Conservation (phyloP, 2,329 filamentous ascomycete genomes). For the Colletotrichum eleusines region DNA sequence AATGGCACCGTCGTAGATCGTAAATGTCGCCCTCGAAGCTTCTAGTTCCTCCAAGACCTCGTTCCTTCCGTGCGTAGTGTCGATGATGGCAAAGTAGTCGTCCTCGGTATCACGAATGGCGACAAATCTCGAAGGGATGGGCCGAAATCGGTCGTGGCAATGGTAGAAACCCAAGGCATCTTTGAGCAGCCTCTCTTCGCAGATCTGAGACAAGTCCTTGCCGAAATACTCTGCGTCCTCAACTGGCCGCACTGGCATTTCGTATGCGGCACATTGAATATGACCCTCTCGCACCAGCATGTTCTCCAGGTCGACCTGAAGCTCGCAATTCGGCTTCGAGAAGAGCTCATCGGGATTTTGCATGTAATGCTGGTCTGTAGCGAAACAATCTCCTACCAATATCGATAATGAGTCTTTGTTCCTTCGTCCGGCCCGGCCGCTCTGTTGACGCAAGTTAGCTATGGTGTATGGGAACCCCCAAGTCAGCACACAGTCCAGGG, state of each 20-base stretch:
- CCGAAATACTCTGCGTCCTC: conserved; percentile 86
- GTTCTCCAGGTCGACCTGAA: conserved; percentile 93
- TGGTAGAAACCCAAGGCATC: conserved; percentile 89
- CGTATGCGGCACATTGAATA: conserved; percentile 93
- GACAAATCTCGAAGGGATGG: conserved; percentile 84
- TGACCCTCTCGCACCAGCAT: conserved; percentile 93
- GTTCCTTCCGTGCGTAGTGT: conserved; percentile 86
- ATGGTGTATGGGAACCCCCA: conserved; percentile 97
- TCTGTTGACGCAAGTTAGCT: conserved; percentile 93
- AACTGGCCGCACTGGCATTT: conserved; percentile 88
- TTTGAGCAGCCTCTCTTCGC: conserved; percentile 77
- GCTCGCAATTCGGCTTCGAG: conserved; percentile 87
- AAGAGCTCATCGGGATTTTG: conserved; percentile 94
- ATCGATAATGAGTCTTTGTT: conserved; percentile 95
- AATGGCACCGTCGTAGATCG: conserved; percentile 95
- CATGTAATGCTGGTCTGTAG: conserved; percentile 97
- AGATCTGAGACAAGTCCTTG: conserved; percentile 76
- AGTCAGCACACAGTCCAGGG: conserved; percentile 91
- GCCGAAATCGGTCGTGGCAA: conserved; percentile 88
- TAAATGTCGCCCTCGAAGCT: conserved; percentile 93
- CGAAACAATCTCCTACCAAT: conserved; percentile 88
- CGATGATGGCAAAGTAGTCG: conserved; percentile 93
- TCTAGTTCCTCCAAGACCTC: conserved; percentile 95
- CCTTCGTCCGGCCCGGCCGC: conserved; percentile 88
- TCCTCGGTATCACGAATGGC: conserved; percentile 90